Evolutionary conservation across 2,329 filamentous ascomycete genomes (phyloP).

Genomic region (Penicillium sclerotiorum): DNA sequence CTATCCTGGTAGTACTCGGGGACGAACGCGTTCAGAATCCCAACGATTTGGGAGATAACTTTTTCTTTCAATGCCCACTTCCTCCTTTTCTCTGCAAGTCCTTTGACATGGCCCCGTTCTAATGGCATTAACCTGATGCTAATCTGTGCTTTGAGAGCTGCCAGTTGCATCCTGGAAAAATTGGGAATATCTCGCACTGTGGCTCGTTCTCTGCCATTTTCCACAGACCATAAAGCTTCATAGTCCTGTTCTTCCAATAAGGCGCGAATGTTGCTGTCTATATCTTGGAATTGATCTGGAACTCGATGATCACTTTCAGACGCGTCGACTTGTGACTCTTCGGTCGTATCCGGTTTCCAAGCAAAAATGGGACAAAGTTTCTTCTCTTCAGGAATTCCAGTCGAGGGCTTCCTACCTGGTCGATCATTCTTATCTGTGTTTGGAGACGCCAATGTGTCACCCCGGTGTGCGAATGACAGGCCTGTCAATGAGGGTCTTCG

Average conservation of each 20-base stretch:
- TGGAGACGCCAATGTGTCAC: background rate
- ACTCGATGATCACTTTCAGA: background rate
- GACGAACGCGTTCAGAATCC: constrained; percentile 6
- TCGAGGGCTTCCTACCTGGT: background rate
- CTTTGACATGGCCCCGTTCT: background rate
- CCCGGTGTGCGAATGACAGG: background rate
- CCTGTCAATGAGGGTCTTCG: background rate
- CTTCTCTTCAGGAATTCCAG: background rate
- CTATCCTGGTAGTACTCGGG: constrained; percentile 6
- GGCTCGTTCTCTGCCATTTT: background rate
- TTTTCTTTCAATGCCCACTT: background rate
- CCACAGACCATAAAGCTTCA: background rate
- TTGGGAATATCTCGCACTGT: background rate
- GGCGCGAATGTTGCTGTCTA: constrained; percentile 4
- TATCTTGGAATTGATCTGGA: constrained; percentile 1
- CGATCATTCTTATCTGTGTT: background rate
- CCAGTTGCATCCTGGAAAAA: background rate
- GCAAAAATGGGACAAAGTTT: constrained; percentile 3
- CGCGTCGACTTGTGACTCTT: background rate
- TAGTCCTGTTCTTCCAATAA: constrained; percentile 6
- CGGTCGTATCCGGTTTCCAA: constrained; percentile 1
- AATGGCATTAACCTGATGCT: background rate
- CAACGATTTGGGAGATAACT: background rate
- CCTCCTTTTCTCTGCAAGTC: background rate
- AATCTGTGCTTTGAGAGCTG: background rate